Base-by-base conservation (phyloP, 1,139 yeast genomes). In the Yamadazyma dushanensis region DNA sequence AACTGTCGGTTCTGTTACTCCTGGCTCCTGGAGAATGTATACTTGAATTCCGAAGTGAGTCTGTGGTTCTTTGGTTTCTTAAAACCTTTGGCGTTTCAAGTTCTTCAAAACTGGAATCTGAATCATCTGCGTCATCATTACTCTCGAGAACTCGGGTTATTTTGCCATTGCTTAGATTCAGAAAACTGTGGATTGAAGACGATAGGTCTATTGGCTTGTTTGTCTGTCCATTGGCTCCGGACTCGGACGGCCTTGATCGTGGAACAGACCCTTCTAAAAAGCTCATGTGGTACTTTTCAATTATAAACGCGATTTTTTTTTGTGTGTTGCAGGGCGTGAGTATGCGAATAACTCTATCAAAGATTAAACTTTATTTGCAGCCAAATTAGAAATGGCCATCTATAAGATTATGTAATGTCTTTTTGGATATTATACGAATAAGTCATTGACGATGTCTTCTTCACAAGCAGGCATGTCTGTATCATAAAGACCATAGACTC, bases 401-500 rank as follows among this genome's bases (percentile, higher is more conserved):
- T n/a, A n/a, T n/a, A n/a, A 19, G 10, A 10, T 10, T n/a, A n/a
- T n/a, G n/a, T n/a, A n/a, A n/a, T n/a, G n/a, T n/a, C n/a, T n/a
- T n/a, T n/a, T n/a, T n/a, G n/a, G 24, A 21, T 21, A 21, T 10
- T 20, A 20, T 8, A n/a, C 10, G 14, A 34, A 38, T n/a, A 16
- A 38, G 32, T 41, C 45, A 9, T 27, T 22, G 16, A 35, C n/a
- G 8, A 41, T 32, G 54, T 85, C 94, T 6, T 56, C 56, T 36
- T 68, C 69, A 50, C 88, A 78, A 1, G 66, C 63, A 0, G 55
- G 62, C 19, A 54, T 32, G 51, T 87, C 86, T 1, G 76, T 61
- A 2, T 51, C 54, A 26, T 63, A 67, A 50, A 86, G 61, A 7
- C 80, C 72, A 52, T 82, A 89, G 15, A 76, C 73, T 45, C 83